phyloP scores from a whole-genome alignment of 1,284 basidiomycete genomes.

The Cryptococcus sp. region DNA sequence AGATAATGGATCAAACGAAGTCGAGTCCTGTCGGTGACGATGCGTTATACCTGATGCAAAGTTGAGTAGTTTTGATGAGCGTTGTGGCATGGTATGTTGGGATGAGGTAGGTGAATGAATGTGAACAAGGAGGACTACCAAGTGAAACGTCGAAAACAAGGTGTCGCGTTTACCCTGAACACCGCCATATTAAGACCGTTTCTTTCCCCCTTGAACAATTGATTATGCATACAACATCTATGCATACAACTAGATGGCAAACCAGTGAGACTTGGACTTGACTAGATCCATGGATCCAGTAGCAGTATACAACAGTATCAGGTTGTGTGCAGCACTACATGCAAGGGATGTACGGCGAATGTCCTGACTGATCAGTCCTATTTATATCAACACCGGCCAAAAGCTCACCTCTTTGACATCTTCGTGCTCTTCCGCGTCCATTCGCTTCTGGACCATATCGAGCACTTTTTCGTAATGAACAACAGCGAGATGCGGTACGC shows the following conservation, averaged over 20 bases:
- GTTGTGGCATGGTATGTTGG: not conserved
- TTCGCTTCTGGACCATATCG: conserved; percentile 55
- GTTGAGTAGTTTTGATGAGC: not conserved
- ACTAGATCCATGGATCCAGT: conserved; percentile 67
- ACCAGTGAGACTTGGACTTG: conserved; percentile 35
- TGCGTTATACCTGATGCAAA: not conserved
- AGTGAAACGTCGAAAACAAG: too few species aligned
- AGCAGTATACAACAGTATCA: conserved; percentile 72
- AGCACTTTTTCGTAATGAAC: conserved; percentile 77
- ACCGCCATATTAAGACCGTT: too few species aligned
- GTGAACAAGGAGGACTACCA: too few species aligned
- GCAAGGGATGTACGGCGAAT: conserved; percentile 48
- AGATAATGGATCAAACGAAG: not conserved
- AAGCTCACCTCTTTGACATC: conserved; percentile 3
- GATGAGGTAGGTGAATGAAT: too few species aligned
- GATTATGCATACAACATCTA: too few species aligned
- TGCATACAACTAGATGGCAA: conserved; percentile 26
- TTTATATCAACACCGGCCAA: not conserved
- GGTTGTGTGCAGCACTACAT: conserved; percentile 80
- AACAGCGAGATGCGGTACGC: conserved; percentile 71
- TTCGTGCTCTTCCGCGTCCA: conserved; percentile 12
- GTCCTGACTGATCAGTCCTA: conserved; percentile 5
- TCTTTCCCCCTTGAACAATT: too few species aligned
- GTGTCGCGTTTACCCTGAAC: too few species aligned
- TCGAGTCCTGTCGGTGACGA: not conserved